Base-by-base conservation (phyloP, 2,329 filamentous ascomycete species). In the Graphium sp. region DNA sequence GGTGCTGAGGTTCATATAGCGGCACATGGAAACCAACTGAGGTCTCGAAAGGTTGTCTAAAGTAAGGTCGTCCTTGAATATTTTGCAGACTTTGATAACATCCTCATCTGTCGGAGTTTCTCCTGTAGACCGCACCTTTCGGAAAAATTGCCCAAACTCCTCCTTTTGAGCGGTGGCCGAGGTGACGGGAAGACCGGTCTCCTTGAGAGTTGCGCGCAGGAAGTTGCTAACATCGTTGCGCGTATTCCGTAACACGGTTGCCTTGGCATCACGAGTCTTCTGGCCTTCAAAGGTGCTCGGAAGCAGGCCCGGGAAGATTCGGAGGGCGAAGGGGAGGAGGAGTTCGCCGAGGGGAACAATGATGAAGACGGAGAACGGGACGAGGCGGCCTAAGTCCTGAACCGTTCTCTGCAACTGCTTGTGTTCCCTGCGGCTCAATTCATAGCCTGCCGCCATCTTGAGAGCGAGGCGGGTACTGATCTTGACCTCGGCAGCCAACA, bases 381-480 rank as follows among this genome's bases (percentile, higher is more conserved):
- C 80, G 34, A 98, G 60, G 11, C 89, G 85, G 19, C 73, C 84
- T 26, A 98, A 65, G 58, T 98, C 89, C 53, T 91, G 82, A 11
- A 94, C 83, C 8, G 89, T 98, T 45, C 89, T 72, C 58, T 81
- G 75, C 32, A 98, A 63, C 66, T 95, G 89, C 46, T 85, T 72
- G 56, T 89, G 73, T 58, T 98, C 89, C 58, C 89, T 74, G 37
- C 89, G 74, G 34, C 81, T 94, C 38, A 98, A 71, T 54, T 98
- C 89, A 56, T 98, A 98, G 6, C 89, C 89, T 34, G 82, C 85
- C 10, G 85, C 84, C 89, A 98, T 98, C 62, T 94, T 95, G 50
- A 94, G 53, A 5, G 85, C 89, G 39, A 98, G 59, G 37, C 77
- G 77, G 35, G 79, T 82, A 51, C 87, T 95, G 49, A 98, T 98